Evolutionary conservation across 441 rosid genomes (phyloP).

Genomic region (Erodium trifolium): DNA sequence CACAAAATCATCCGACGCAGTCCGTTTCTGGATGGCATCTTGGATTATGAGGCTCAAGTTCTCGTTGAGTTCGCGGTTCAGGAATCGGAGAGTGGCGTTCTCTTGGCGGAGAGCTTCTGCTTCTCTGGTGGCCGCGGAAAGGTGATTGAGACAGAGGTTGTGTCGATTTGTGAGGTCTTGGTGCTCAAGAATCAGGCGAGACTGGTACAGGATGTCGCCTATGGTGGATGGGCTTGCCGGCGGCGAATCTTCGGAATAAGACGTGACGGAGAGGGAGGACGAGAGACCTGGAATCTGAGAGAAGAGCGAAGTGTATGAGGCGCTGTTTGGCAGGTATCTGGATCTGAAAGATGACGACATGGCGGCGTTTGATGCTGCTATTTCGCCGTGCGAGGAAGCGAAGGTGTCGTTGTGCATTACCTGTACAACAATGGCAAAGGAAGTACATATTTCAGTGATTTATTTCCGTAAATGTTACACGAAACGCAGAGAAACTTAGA

Average conservation of each 20-base stretch:
- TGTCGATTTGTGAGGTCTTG: conserved; percentile 46
- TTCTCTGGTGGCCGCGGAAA: conserved; percentile 38
- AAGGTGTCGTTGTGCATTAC: not conserved
- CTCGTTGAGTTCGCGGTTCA: conserved; percentile 42
- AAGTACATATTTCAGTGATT: not conserved
- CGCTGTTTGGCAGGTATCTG: not conserved
- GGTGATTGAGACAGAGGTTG: conserved; percentile 39
- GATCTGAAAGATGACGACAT: not conserved
- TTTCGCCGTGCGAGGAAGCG: not conserved
- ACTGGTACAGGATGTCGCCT: conserved; percentile 15
- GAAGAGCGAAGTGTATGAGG: conserved; percentile 11
- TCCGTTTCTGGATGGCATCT: conserved; percentile 28
- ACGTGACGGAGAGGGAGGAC: too few species aligned
- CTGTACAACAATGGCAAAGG: not conserved
- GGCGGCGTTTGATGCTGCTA: not conserved
- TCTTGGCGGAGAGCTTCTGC: conserved; percentile 40
- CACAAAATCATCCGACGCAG: conserved; percentile 15
- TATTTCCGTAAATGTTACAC: not conserved
- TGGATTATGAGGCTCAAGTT: conserved; percentile 31
- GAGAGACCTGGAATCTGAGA: not conserved
- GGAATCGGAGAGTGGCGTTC: conserved; percentile 35
- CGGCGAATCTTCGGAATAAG: not conserved
- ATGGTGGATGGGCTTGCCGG: conserved; percentile 2
- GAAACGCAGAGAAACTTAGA: not conserved
- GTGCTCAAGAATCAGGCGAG: conserved; percentile 31